Evolutionary conservation across 495 filamentous ascomycete genomes (phyloP).

Genomic region (Jackrogersella minutella): DNA sequence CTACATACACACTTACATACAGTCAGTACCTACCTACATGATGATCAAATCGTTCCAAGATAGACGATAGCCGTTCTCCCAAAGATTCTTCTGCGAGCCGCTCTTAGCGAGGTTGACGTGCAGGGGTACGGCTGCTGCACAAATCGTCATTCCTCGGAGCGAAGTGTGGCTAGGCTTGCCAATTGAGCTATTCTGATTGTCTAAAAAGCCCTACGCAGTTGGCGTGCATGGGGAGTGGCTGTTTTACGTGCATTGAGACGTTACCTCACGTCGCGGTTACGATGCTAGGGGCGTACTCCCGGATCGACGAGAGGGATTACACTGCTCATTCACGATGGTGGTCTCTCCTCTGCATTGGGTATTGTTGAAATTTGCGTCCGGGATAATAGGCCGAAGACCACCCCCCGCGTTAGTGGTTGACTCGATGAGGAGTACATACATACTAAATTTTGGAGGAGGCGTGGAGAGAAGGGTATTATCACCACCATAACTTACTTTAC

Average conservation of each 20-base stretch:
- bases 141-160: slow-evolving; percentile 32
- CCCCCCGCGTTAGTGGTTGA: slow-evolving; percentile 35
- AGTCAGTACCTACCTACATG: slow-evolving; percentile 16
- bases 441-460: slow-evolving; percentile 9
- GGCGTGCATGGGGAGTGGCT: slow-evolving; percentile 33
- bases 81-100: slow-evolving; percentile 41
- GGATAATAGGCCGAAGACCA: slow-evolving; percentile 29
- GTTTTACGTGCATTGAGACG: slow-evolving; percentile 36
- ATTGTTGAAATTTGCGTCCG: slow-evolving; percentile 10
- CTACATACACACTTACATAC: neutral
- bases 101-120: slow-evolving; percentile 40
- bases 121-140: slow-evolving; percentile 29
- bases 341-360: slow-evolving; percentile 22
- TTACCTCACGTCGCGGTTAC: slow-evolving; percentile 39
- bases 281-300: slow-evolving; percentile 37
- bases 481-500: slow-evolving; percentile 6
- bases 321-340: slow-evolving; percentile 27
- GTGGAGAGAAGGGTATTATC: slow-evolving; percentile 12
- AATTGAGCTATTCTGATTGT: slow-evolving; percentile 32
- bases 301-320: slow-evolving; percentile 34
- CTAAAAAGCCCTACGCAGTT: slow-evolving; percentile 31
- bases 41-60: slow-evolving; percentile 35
- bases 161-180: slow-evolving; percentile 33
- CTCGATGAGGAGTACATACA: slow-evolving; percentile 19
- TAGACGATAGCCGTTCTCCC: slow-evolving; percentile 14